These are phyloP conservation scores for Trametes versicolor DNA, from an alignment of 1,284 basidiomycete genomes.

Conservation along the genomic window DNA sequence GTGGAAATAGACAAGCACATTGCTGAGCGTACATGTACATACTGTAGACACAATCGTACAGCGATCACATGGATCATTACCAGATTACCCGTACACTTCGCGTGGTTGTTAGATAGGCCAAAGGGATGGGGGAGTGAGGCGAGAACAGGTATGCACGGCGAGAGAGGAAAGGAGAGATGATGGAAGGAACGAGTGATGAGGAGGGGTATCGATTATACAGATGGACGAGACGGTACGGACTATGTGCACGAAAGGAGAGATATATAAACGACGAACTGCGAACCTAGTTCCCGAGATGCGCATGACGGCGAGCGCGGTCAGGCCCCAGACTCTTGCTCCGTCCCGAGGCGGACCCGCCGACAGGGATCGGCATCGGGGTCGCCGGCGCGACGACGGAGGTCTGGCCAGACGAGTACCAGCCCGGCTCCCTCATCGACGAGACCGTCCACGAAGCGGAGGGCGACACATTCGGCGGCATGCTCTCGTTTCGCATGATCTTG, in stretches of 20 bases:
- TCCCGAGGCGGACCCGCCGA: constrained; percentile 13
- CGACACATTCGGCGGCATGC: constrained; percentile 38
- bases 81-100: constrained; percentile 12
- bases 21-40: constrained; percentile 15
- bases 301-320: constrained; percentile 7
- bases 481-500: constrained; percentile 33
- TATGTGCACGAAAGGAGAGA: background rate
- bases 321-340: constrained; percentile 32
- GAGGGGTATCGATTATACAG: background rate
- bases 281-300: background rate
- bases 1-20: background rate
- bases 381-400: constrained; percentile 17
- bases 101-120: background rate
- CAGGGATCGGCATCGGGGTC: constrained; percentile 30
- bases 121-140: background rate
- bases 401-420: constrained; percentile 22
- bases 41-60: constrained; percentile 21
- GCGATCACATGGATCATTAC: constrained; percentile 7
- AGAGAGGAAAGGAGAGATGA: background rate
- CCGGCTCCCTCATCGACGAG: constrained; percentile 6
- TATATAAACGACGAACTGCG: background rate
- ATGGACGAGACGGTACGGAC: background rate
- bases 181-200: background rate
- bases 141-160: background rate
- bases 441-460: constrained; percentile 30